A percentile compares a stretch with the other conserved stretches of the same genome.
phyloP scores from a whole-genome alignment of 78 protist genomes.

The Chrysochromulina parva region DNA sequence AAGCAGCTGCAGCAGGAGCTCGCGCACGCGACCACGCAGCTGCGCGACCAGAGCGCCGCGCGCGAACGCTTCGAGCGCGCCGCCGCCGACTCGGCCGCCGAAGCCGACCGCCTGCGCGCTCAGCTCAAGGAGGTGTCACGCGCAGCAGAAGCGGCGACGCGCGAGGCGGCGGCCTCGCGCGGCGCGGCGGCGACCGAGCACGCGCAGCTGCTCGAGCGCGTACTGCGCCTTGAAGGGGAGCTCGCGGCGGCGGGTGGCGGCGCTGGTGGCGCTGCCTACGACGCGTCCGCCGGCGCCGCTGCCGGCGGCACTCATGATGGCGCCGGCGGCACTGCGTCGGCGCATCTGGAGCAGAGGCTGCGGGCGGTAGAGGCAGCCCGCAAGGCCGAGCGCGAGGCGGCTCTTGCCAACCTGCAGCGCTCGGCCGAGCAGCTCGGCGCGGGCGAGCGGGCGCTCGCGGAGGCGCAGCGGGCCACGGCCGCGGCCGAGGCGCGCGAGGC shows the following conservation, averaged over 20 bases:
- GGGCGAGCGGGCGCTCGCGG: neutral
- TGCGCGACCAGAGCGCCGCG: neutral
- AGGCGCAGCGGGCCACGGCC: neutral
- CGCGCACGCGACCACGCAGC: neutral
- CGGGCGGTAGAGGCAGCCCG: no score
- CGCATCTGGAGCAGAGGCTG: neutral
- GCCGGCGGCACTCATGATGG: neutral
- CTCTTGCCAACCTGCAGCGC: no score
- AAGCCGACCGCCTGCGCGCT: neutral
- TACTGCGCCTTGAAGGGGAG: neutral
- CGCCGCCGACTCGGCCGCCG: neutral
- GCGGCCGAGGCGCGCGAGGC: slow-evolving; percentile 5
- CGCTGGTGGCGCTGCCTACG: neutral
- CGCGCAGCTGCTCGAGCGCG: neutral
- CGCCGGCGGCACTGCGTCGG: neutral
- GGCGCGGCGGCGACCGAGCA: neutral
- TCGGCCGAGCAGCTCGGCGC: no score
- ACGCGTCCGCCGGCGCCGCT: no score
- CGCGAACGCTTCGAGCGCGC: neutral
- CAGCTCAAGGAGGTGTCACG: neutral
- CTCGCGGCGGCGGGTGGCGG: neutral
- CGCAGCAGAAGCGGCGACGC: neutral
- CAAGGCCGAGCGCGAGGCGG: no score
- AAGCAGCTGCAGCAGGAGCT: neutral
- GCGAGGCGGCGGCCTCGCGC: neutral